These are phyloP conservation scores for Hibiscus trionum DNA, from an alignment of 345 rosid genomes.

Conservation along the genomic window DNA sequence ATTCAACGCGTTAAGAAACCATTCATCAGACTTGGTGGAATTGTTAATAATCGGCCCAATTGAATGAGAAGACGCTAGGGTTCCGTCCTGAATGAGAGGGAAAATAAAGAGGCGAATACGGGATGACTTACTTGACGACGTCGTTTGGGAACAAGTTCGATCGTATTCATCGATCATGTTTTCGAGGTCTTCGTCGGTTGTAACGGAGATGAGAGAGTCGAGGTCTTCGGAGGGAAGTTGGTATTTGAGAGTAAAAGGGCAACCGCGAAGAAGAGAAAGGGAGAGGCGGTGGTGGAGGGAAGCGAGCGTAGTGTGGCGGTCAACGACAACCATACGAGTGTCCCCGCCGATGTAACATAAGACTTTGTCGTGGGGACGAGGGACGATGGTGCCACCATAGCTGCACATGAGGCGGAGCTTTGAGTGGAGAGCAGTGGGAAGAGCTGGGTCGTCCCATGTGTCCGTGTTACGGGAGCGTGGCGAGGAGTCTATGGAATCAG, in stretches of 20 bases:
- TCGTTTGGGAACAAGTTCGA: conserved; percentile 40
- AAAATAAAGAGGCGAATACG: conserved; percentile 83
- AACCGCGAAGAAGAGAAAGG: conserved; percentile 47
- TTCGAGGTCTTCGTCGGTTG: conserved; percentile 90
- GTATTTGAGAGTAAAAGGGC: conserved; percentile 72
- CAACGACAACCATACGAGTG: conserved; percentile 82
- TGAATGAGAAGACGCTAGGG: conserved; percentile 46
- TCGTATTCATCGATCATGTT: conserved; percentile 97
- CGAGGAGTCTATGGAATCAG: conserved; percentile 63
- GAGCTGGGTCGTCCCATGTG: conserved; percentile 51
- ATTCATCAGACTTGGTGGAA: conserved; percentile 69
- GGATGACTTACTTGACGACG: conserved; percentile 34
- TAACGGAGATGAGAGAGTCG: conserved; percentile 83
- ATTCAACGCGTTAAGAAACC: conserved; percentile 83
- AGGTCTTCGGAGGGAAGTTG: conserved; percentile 94
- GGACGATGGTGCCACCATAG: conserved; percentile 83
- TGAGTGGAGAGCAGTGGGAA: conserved; percentile 26
- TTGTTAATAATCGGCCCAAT: conserved; percentile 63
- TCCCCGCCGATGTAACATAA: conserved; percentile 87
- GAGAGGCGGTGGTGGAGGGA: conserved; percentile 57
- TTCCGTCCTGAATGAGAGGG: conserved; percentile 49
- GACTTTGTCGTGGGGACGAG: conserved; percentile 85
- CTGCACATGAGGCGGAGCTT: conserved; percentile 93
- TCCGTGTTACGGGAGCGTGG: conserved; percentile 83
- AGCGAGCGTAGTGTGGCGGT: conserved; percentile 55